Evolutionary conservation across 1,284 basidiomycete species (phyloP).

Genomic region (Irpex sp.): DNA sequence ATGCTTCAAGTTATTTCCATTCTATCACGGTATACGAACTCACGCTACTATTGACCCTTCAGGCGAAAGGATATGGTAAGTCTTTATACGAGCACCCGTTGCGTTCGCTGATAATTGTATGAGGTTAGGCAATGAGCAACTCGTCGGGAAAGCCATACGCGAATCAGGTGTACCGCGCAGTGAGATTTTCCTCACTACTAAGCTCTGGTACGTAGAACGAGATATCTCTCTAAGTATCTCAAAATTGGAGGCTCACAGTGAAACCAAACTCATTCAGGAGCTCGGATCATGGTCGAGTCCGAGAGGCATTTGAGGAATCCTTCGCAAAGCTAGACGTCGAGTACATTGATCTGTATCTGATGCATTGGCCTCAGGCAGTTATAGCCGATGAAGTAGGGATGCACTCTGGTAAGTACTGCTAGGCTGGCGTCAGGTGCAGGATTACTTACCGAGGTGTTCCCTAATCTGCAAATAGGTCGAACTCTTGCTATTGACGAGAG

Average conservation of each 20-base stretch:
- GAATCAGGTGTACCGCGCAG: slow-evolving; percentile 12
- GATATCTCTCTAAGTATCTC: too few relatives aligned
- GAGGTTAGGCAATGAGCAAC: slow-evolving; percentile 9
- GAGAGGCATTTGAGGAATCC: slow-evolving; percentile 50
- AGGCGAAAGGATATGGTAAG: background rate
- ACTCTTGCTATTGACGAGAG: slow-evolving; percentile 38
- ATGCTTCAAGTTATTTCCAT: background rate
- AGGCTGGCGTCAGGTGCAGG: too few relatives aligned
- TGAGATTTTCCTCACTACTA: slow-evolving; percentile 15
- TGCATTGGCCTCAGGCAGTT: slow-evolving; percentile 50
- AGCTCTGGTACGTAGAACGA: slow-evolving; percentile 5
- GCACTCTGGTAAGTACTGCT: too few relatives aligned
- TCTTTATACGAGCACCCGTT: background rate
- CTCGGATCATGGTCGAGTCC: background rate
- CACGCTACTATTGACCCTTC: background rate
- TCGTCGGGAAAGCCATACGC: slow-evolving; percentile 12
- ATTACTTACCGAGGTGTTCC: background rate
- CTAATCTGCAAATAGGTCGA: slow-evolving; percentile 10
- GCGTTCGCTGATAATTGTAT: background rate
- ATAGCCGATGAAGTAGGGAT: background rate
- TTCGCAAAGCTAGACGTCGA: slow-evolving; percentile 53
- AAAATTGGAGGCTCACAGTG: background rate
- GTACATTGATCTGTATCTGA: slow-evolving; percentile 71
- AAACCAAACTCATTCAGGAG: background rate
- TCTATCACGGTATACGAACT: background rate